A percentile compares a stretch with the other conserved stretches of the same genome.
Evolutionary conservation across 345 rosid species (phyloP).

Genomic region (Pugionium dolabratum): DNA sequence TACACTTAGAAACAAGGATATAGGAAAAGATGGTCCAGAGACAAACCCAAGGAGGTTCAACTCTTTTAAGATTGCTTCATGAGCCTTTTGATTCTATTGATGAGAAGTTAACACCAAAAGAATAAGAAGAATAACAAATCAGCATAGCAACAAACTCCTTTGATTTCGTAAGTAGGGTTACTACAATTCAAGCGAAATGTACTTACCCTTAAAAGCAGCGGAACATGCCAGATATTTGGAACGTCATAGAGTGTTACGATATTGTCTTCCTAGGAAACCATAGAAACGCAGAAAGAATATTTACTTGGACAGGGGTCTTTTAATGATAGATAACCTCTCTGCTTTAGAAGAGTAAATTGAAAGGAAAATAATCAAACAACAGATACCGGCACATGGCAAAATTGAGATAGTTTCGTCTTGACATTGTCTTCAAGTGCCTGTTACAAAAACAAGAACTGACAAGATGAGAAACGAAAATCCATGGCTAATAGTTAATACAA

Average conservation of each 20-base stretch:
- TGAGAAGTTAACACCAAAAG: conserved; percentile 21
- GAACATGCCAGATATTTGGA: conserved; percentile 95
- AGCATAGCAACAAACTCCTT: conserved; percentile 21
- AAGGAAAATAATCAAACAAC: conserved; percentile 3
- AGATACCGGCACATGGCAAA: conserved; percentile 93
- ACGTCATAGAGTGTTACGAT: conserved; percentile 83
- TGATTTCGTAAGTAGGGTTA: not conserved
- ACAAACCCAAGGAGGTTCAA: conserved; percentile 75
- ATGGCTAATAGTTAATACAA: not conserved
- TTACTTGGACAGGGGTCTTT: not conserved
- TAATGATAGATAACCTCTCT: not conserved
- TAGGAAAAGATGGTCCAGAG: conserved; percentile 16
- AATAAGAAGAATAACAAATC: not conserved
- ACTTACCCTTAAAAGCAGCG: conserved; percentile 77
- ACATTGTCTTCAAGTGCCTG: conserved; percentile 88
- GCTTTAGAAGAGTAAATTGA: not conserved
- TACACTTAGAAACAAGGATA: not conserved
- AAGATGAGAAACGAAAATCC: conserved; percentile 15
- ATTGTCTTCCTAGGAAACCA: conserved; percentile 62
- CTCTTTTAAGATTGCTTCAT: conserved; percentile 78
- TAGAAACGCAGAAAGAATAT: conserved; percentile 20
- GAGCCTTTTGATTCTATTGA: conserved; percentile 84
- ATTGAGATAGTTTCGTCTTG: conserved; percentile 75
- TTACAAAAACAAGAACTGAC: conserved; percentile 30
- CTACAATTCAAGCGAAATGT: conserved; percentile 5